Evolutionary conservation across 306 rosid species (phyloP), one percentile per base, ranked within the genome.

Genomic region (Lathyrus aphaca): DNA sequence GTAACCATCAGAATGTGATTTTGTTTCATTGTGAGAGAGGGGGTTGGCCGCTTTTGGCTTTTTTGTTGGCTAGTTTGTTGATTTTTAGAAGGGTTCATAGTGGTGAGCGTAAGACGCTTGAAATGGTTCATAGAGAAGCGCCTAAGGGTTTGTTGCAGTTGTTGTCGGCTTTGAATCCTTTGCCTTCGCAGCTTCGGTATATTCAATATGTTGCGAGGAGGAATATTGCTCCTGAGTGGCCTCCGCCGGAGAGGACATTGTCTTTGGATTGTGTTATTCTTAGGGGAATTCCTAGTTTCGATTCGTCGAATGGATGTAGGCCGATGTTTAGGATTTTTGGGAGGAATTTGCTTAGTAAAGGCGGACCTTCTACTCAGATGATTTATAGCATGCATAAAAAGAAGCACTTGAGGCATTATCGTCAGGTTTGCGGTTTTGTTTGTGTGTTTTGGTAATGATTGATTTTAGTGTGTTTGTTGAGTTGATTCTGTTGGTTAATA

Each of bases 121-220:
- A 93, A 45, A 93, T 90, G 76, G 98, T 90, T 21, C 96, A 93
- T 63, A 83, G 89, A 45, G 98, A 93, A 79, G 96, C 98, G 16
- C 98, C 98, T 10, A 94, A 89, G 78, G 97, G 97, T 25, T 80
- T 88, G 71, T 86, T 94, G 84, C 90, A 90, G 76, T 80, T 94
- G 2, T 77, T 94, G 71, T 94, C 97, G 4, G 89, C 98, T 57
- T 69, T 94, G 72, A 94, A 93, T 71, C 98, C 98, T 3, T 74
- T 90, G 43, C 98, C 98, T 1, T 94, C 98, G 64, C 98, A 94
- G 79, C 96, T 94, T 77, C 94, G 98, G 16, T 94, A 94, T 72
- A 81, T 82, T 51, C 98, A 94, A 69, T 94, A 94, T 71, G 97
- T 94, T 18, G 88, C 98, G 0, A 81, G 98, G 83, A 86, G 98